Percentiles rank a stretch among this genome's conserved stretches.
Conservation (phyloP, 768 basidiomycete species). For the Mycena epipterygia region DNA sequence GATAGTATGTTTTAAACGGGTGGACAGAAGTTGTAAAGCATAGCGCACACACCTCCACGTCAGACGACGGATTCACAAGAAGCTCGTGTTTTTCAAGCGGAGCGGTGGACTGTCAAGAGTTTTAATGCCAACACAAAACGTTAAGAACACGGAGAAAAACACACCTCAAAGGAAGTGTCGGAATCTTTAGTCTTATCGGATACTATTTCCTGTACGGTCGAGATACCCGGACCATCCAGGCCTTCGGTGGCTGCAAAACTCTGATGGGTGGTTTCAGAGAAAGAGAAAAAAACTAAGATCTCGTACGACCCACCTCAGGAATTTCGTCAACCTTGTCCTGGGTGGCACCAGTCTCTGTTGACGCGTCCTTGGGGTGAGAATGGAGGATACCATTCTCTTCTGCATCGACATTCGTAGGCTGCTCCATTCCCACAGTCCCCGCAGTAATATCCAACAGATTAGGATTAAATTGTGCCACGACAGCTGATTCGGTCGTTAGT, state of each 20-base stretch:
- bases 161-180: constrained; percentile 2
- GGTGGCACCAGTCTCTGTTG: constrained; percentile 5
- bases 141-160: neutral
- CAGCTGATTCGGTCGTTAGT: neutral
- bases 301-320: constrained; percentile 25
- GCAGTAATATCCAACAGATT: constrained; percentile 10
- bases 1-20: neutral
- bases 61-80: neutral
- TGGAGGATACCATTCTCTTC: neutral
- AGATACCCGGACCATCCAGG: neutral
- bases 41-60: constrained; percentile 16
- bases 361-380: constrained; percentile 12
- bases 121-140: neutral
- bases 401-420: neutral
- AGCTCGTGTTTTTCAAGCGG: neutral
- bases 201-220: neutral
- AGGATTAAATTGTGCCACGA: constrained; percentile 8
- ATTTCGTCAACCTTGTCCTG: neutral
- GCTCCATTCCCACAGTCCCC: neutral
- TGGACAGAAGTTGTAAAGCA: neutral
- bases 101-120: too few relatives aligned
- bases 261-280: neutral
- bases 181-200: neutral
- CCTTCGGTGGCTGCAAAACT: neutral
- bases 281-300: neutral